Evolutionary conservation across 345 rosid genomes (phyloP).

Genomic region (Linum trigynum): DNA sequence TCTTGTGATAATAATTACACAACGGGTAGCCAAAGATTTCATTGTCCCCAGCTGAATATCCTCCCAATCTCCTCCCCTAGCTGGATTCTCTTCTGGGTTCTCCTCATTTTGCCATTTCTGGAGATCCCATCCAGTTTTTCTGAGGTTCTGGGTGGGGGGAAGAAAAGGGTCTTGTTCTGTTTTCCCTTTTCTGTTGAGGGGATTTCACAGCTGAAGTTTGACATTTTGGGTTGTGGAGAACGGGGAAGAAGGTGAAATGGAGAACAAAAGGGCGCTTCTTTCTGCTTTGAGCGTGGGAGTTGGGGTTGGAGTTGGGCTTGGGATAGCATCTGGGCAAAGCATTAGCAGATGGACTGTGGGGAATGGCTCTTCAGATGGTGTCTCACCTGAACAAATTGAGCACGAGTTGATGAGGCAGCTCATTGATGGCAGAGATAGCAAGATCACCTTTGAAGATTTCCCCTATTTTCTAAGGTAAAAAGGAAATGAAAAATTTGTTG

Average conservation of each 20-base stretch:
- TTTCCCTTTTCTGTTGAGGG: not conserved
- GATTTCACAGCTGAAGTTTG: not conserved
- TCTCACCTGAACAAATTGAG: conserved; percentile 59
- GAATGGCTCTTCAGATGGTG: conserved; percentile 33
- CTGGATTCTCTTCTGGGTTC: no score
- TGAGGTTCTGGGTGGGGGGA: no score
- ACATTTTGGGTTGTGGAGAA: not conserved
- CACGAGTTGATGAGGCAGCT: conserved; percentile 68
- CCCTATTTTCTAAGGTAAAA: conserved; percentile 84
- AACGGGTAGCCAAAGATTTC: no score
- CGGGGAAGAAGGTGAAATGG: conserved; percentile 34
- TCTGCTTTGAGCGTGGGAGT: conserved; percentile 83
- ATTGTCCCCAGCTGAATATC: no score
- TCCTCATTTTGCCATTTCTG: no score
- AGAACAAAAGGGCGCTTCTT: conserved; percentile 56
- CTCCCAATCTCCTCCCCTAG: no score
- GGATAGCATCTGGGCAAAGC: conserved; percentile 71
- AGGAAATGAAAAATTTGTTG: no score
- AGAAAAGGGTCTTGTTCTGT: no score
- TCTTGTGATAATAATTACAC: no score
- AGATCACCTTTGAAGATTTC: conserved; percentile 65
- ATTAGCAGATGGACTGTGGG: conserved; percentile 48
- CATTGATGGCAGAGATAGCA: conserved; percentile 53
- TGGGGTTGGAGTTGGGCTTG: conserved; percentile 82
- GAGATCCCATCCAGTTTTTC: no score